Evolutionary conservation across 305 asterid genomes (phyloP).

Genomic region (Striga hermonthica): DNA sequence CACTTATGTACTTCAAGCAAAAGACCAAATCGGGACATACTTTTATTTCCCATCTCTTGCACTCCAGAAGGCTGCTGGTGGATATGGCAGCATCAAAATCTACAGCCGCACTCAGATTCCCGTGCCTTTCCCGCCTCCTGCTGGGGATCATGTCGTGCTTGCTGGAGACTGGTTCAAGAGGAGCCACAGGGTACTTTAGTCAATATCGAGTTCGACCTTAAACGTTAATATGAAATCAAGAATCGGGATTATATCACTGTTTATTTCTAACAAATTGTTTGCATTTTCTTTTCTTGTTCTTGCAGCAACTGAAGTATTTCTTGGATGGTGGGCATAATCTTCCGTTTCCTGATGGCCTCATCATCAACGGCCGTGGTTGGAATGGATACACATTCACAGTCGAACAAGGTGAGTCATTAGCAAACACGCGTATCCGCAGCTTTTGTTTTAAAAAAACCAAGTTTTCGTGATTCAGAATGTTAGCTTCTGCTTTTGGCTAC

Average conservation of each 20-base stretch:
- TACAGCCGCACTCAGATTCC: conserved; percentile 86
- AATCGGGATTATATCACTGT: conserved; percentile 7
- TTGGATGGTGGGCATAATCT: conserved; percentile 78
- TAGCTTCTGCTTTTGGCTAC: no score
- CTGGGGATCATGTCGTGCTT: conserved; percentile 67
- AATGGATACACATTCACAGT: conserved; percentile 79
- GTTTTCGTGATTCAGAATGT: no score
- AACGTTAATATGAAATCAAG: not conserved
- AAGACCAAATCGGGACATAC: conserved; percentile 91
- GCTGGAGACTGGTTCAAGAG: conserved; percentile 93
- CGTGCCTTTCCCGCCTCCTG: conserved; percentile 78
- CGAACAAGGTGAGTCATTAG: conserved; percentile 52
- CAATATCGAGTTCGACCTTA: not conserved
- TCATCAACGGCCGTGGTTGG: conserved; percentile 94
- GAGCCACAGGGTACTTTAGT: conserved; percentile 61
- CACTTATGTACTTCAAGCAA: conserved; percentile 83
- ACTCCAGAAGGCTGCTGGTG: conserved; percentile 91
- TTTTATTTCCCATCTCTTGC: conserved; percentile 87
- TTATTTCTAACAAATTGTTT: not conserved
- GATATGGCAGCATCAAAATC: conserved; percentile 74
- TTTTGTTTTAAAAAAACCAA: not conserved
- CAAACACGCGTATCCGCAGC: not conserved
- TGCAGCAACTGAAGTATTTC: conserved; percentile 74
- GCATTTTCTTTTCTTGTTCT: conserved; percentile 12
- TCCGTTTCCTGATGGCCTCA: conserved; percentile 86